Evolutionary conservation across 1,284 basidiomycete genomes (phyloP), one percentile per base, ranked within the genome.

Genomic region (Caloboletus inedulis): DNA sequence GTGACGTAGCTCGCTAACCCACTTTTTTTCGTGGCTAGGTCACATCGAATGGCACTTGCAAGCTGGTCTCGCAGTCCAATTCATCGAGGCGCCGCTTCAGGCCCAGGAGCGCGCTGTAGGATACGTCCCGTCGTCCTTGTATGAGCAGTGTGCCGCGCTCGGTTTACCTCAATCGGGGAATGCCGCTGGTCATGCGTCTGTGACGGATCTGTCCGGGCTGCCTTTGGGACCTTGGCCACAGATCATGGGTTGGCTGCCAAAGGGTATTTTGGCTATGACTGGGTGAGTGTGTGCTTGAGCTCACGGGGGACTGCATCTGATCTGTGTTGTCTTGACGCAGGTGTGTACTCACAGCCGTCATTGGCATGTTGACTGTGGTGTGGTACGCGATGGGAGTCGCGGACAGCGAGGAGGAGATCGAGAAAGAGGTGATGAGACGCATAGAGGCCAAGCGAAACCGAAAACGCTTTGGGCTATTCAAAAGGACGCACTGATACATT

Each of bases 11-110:
- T 29, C 1, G 7, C 27, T 10, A 29, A 10, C 27, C 27, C 27
- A 9, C 27, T 29, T 29, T 29, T 29, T 8, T 27, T 27, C 8
- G 8, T 7, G 27, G 14, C 7, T 52, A 87, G 85, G 85, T 66
- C 87, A 89, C 68, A 87, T 89, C 56, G 87, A 89, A 69, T 90
- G 89, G 89, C 91, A 93, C 69, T 69, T 93, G 3, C 77, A 87
- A 69, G 77, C 77, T 43, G 91, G 91, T 4, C 79, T 95, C 25
- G 92, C 91, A 0, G 75, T 92, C 51, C 79, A 82, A 56, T 77
- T 95, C 61, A 72, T 94, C 63, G 87, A 89, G 64, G 89, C 92
- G 7, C 90, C 92, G 0, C 65, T 81, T 13, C 62, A 78, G 50
- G 77, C 78, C 1, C 87, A 90, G 63, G 63, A 79, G 54, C 74